Evolutionary conservation across 2,329 filamentous ascomycete species (phyloP).

Genomic region (Scytalidium sp.): DNA sequence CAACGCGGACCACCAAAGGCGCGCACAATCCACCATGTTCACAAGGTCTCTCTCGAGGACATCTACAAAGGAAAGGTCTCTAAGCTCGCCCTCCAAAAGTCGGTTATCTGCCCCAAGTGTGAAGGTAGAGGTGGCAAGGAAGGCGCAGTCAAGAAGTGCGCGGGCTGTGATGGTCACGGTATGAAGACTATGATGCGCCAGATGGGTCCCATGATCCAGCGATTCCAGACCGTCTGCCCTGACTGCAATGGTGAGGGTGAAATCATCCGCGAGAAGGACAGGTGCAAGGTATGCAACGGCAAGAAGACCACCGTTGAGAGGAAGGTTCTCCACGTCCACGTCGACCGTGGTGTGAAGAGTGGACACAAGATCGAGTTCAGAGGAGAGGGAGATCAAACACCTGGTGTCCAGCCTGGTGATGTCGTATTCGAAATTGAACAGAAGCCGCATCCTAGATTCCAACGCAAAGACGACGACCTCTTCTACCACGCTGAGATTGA

Average conservation of each 20-base stretch:
- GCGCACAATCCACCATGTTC: conserved; percentile 94
- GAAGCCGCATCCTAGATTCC: conserved; percentile 96
- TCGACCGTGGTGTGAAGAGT: conserved; percentile 89
- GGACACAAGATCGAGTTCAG: conserved; percentile 97
- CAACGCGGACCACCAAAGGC: conserved; percentile 82
- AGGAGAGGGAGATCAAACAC: conserved; percentile 93
- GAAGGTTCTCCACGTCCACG: conserved; percentile 97
- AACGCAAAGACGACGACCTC: conserved; percentile 92
- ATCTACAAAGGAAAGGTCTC: conserved; percentile 98
- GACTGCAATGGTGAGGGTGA: conserved; percentile 98
- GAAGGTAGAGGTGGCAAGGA: conserved; percentile 95
- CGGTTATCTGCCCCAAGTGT: conserved; percentile 93
- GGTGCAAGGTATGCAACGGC: conserved; percentile 92
- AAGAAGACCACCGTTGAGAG: conserved; percentile 98
- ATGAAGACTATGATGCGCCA: conserved; percentile 99
- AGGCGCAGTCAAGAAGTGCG: conserved; percentile 90
- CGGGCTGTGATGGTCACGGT: conserved; percentile 86
- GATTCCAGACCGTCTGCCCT: conserved; percentile 98
- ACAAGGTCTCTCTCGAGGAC: conserved; percentile 97
- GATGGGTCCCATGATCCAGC: conserved; percentile 99
- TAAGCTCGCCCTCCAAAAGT: conserved; percentile 95
- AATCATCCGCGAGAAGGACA: conserved; percentile 93
- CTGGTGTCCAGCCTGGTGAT: conserved; percentile 89
- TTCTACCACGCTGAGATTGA: conserved; percentile 96
- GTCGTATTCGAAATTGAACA: conserved; percentile 99